Percentiles rank a stretch among this genome's conserved stretches.
Conservation (phyloP, 2,329 filamentous ascomycete species). For the Aspergillus sp. region DNA sequence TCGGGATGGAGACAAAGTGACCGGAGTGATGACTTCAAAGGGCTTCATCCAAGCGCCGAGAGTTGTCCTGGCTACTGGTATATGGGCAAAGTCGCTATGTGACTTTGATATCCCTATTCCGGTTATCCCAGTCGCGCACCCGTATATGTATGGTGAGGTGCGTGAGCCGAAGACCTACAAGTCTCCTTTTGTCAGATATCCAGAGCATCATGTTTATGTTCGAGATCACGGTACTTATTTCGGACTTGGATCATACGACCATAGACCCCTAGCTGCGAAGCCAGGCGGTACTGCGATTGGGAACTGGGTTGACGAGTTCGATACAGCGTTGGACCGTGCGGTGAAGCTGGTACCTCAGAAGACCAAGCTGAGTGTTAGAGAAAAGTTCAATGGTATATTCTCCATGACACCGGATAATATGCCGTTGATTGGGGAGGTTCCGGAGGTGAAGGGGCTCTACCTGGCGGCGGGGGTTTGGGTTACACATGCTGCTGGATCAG, state of each 20-base stretch:
- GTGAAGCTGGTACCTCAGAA: slow-evolving; percentile 20
- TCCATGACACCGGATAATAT: slow-evolving; percentile 38
- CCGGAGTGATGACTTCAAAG: slow-evolving; percentile 18
- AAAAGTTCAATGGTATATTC: slow-evolving; percentile 35
- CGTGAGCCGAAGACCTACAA: slow-evolving; percentile 18
- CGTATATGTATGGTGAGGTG: slow-evolving; percentile 32
- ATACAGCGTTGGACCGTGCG: slow-evolving; percentile 20
- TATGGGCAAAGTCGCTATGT: slow-evolving; percentile 30
- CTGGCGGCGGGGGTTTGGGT: slow-evolving; percentile 38
- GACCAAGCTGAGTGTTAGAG: slow-evolving; percentile 12
- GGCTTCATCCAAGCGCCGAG: slow-evolving; percentile 14
- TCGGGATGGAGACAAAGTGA: slow-evolving; percentile 17
- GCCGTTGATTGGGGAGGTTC: slow-evolving; percentile 31
- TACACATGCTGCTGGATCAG: slow-evolving; percentile 35
- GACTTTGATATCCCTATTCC: slow-evolving; percentile 28
- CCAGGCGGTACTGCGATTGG: slow-evolving; percentile 21
- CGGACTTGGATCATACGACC: slow-evolving; percentile 36
- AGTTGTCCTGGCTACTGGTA: slow-evolving; percentile 30
- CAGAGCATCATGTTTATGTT: slow-evolving; percentile 36
- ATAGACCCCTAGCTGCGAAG: slow-evolving; percentile 23
- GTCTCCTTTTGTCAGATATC: slow-evolving; percentile 37
- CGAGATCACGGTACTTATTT: slow-evolving; percentile 34
- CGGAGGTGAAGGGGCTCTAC: slow-evolving; percentile 26
- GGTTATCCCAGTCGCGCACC: slow-evolving; percentile 36
- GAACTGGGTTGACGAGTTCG: slow-evolving; percentile 25